These are phyloP conservation scores for Xylariaceae sp. DNA, from an alignment of 2,329 filamentous ascomycete species.

Conservation along the genomic window DNA sequence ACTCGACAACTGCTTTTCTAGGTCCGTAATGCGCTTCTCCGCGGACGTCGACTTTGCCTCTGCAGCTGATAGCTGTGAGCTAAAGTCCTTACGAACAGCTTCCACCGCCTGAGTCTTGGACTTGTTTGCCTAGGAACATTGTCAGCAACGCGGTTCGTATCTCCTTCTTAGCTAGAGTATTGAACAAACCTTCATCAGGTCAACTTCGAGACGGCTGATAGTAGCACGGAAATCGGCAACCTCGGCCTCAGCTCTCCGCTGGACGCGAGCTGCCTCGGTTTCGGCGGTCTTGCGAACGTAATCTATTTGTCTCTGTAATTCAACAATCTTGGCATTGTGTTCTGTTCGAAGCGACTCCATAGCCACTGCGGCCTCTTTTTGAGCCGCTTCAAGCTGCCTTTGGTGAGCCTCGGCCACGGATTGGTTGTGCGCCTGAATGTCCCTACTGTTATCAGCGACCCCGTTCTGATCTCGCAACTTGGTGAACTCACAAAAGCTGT, in stretches of 20 bases:
- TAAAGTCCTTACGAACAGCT: conserved; percentile 46
- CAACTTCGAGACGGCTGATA: conserved; percentile 55
- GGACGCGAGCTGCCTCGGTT: conserved; percentile 29
- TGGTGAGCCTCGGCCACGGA: conserved; percentile 39
- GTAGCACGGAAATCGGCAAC: conserved; percentile 31
- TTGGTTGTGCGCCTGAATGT: conserved; percentile 42
- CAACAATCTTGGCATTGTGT: conserved; percentile 32
- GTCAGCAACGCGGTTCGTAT: conserved; percentile 1
- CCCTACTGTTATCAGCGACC: conserved; percentile 27
- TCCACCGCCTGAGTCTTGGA: conserved; percentile 56
- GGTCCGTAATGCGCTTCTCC: conserved; percentile 41
- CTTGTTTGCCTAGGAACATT: conserved; percentile 47
- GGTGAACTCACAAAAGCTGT: conserved; percentile 47
- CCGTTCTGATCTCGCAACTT: not conserved
- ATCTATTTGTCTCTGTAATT: conserved; percentile 38
- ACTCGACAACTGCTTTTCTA: conserved; percentile 42
- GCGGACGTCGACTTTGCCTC: conserved; percentile 35
- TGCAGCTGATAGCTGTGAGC: conserved; percentile 27
- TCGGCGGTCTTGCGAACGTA: conserved; percentile 40
- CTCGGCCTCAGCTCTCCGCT: conserved; percentile 29
- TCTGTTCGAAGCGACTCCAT: conserved; percentile 28
- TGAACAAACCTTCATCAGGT: conserved; percentile 50
- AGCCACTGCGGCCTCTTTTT: conserved; percentile 24
- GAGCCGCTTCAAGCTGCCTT: conserved; percentile 23
- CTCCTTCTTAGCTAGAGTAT: not conserved